Evolutionary conservation across 345 rosid genomes (phyloP).

Genomic region (Lumnitzera racemosa): DNA sequence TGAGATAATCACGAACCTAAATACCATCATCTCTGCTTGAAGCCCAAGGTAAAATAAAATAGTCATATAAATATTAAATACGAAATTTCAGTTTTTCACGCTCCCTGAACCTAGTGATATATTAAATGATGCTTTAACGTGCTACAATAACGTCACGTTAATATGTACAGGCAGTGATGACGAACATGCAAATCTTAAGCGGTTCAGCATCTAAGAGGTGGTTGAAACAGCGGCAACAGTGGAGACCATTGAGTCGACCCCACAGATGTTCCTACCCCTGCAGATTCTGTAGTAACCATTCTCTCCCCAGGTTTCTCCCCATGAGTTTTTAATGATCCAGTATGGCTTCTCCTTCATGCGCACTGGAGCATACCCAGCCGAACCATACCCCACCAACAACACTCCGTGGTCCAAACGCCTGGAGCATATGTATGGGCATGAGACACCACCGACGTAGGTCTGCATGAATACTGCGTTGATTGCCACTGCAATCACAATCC

Average conservation of each 20-base stretch:
- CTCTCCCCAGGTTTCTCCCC: slow-evolving; percentile 95
- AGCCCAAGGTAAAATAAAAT: no score
- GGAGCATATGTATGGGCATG: slow-evolving; percentile 80
- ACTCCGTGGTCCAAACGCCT: slow-evolving; percentile 83
- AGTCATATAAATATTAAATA: no score
- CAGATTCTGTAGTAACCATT: slow-evolving; percentile 83
- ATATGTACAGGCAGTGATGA: no score
- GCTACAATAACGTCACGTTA: no score
- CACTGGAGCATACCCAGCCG: slow-evolving; percentile 69
- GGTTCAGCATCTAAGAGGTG: slow-evolving; percentile 8
- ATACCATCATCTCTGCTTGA: no score
- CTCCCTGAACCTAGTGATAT: no score
- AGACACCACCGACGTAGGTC: slow-evolving; percentile 82
- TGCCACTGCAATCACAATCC: slow-evolving; percentile 41
- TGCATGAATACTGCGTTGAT: slow-evolving; percentile 91
- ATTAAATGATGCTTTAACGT: no score
- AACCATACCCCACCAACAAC: slow-evolving; percentile 72
- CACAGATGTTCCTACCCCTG: slow-evolving; percentile 76
- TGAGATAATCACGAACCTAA: no score
- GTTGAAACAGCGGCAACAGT: slow-evolving; percentile 61
- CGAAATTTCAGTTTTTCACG: no score
- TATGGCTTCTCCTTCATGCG: slow-evolving; percentile 86
- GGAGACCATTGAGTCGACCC: slow-evolving; percentile 88
- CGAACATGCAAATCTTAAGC: no score
- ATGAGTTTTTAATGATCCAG: slow-evolving; percentile 92